Percentiles rank a stretch among this genome's conserved stretches.
Evolutionary conservation across 2,329 filamentous ascomycete species (phyloP).

Genomic region (Beauveria australis): DNA sequence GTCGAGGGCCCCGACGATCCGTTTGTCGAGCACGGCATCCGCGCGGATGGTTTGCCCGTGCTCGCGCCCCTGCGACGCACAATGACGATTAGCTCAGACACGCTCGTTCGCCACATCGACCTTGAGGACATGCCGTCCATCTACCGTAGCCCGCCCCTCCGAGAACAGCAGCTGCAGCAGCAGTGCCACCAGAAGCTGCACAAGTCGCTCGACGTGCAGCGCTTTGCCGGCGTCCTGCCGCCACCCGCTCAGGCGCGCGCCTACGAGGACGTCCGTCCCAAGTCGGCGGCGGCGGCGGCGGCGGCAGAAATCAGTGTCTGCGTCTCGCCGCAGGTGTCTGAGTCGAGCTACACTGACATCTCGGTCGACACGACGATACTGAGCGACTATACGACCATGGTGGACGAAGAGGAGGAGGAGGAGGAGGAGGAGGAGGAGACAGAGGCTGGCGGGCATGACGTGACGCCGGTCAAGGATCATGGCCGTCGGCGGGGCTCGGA

Average conservation of each 20-base stretch:
- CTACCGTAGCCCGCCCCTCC: neutral
- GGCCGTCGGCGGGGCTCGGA: conserved; percentile 8
- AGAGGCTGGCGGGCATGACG: conserved; percentile 2
- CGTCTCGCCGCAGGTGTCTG: conserved; percentile 11
- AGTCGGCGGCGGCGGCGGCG: neutral
- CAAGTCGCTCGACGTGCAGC: conserved; percentile 4
- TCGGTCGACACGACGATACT: conserved; percentile 14
- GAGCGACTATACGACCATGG: neutral
- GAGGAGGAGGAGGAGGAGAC: conserved; percentile 1
- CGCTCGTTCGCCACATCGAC: neutral
- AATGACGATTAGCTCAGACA: conserved; percentile 10
- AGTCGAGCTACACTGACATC: conserved; percentile 18
- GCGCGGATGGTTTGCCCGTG: neutral
- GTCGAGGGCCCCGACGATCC: conserved; percentile 20
- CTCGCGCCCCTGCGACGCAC: conserved; percentile 3
- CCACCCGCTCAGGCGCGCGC: conserved; percentile 4
- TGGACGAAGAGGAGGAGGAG: conserved; percentile 1
- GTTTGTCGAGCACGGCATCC: conserved; percentile 19
- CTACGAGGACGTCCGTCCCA: conserved; percentile 15
- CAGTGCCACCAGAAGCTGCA: neutral
- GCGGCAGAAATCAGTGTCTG: neutral
- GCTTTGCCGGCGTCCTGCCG: conserved; percentile 6
- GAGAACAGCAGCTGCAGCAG: neutral
- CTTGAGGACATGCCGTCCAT: conserved; percentile 4
- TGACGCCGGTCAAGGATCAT: conserved; percentile 5